Evolutionary conservation across 2,329 filamentous ascomycete genomes (phyloP).

Genomic region (Neofusicoccum sp.): DNA sequence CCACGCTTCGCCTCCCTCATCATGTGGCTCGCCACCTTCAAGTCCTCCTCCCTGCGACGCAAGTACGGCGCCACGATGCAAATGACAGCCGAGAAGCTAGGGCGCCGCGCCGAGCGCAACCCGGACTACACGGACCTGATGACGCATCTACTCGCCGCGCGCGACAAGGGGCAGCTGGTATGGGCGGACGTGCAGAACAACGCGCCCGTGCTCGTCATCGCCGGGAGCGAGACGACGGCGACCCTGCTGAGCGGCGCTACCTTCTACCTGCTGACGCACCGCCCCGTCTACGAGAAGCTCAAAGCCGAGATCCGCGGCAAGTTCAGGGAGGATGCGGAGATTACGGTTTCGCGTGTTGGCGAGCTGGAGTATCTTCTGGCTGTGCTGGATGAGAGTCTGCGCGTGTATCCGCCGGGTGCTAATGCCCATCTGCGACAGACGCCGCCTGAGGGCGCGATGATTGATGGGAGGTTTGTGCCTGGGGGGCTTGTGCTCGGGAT

Average conservation of each 20-base stretch:
- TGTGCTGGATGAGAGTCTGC: slow-evolving; percentile 41
- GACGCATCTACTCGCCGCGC: slow-evolving; percentile 36
- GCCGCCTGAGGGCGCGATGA: slow-evolving; percentile 34
- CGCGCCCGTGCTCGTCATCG: slow-evolving; percentile 39
- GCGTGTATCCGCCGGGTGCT: slow-evolving; percentile 43
- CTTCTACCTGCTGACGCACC: slow-evolving; percentile 31
- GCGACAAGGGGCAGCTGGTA: slow-evolving; percentile 26
- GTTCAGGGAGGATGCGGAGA: slow-evolving; percentile 31
- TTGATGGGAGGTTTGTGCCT: slow-evolving; percentile 39
- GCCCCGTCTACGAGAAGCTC: slow-evolving; percentile 27
- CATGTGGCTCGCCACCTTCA: too few species aligned
- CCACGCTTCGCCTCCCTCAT: neutral
- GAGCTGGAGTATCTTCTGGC: slow-evolving; percentile 38
- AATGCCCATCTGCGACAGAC: slow-evolving; percentile 32
- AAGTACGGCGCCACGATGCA: neutral
- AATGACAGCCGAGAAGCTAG: neutral
- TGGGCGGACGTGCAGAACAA: slow-evolving; percentile 40
- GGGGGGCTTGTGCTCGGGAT: slow-evolving; percentile 20
- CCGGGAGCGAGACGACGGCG: slow-evolving; percentile 47
- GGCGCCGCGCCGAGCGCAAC: slow-evolving; percentile 21
- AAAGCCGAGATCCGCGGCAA: slow-evolving; percentile 28
- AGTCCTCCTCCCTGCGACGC: neutral
- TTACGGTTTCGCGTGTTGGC: slow-evolving; percentile 31
- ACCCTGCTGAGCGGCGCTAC: slow-evolving; percentile 40
- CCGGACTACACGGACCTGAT: slow-evolving; percentile 33